A percentile compares a stretch with the other conserved stretches of the same genome.
phyloP scores from a whole-genome alignment of 2,329 filamentous ascomycete species.

The Diaporthe vaccinii region DNA sequence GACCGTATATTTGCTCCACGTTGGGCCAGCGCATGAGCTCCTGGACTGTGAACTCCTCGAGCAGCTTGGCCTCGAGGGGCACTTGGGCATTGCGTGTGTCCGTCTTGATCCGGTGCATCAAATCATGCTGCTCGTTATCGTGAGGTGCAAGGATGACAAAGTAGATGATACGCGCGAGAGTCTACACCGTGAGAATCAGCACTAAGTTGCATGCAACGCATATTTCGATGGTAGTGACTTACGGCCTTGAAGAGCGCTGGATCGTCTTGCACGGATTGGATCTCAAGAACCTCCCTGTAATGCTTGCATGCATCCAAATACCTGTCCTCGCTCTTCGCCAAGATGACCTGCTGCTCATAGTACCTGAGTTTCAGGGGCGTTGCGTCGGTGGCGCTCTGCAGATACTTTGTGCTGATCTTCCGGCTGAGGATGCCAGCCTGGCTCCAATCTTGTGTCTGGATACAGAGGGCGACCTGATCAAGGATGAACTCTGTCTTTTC shows the following conservation, averaged over 20 bases:
- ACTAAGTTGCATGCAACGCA: not conserved
- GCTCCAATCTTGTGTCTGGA: slow-evolving; percentile 95
- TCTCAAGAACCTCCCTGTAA: slow-evolving; percentile 96
- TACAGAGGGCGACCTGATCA: slow-evolving; percentile 93
- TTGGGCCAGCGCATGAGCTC: slow-evolving; percentile 99
- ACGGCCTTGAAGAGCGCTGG: slow-evolving; percentile 59
- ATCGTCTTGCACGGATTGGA: slow-evolving; percentile 93
- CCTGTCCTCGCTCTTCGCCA: slow-evolving; percentile 97
- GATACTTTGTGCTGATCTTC: slow-evolving; percentile 97
- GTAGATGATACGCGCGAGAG: slow-evolving; percentile 95
- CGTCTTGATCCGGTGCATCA: slow-evolving; percentile 91
- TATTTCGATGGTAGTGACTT: not conserved
- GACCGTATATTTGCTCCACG: slow-evolving; percentile 88
- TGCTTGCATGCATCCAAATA: slow-evolving; percentile 98
- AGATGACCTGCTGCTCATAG: slow-evolving; percentile 96
- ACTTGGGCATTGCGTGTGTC: slow-evolving; percentile 86
- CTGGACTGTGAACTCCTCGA: slow-evolving; percentile 94
- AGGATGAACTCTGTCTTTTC: slow-evolving; percentile 99
- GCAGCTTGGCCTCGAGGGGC: slow-evolving; percentile 83
- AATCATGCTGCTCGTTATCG: slow-evolving; percentile 98
- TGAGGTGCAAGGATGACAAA: slow-evolving; percentile 96
- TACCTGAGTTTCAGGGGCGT: slow-evolving; percentile 95
- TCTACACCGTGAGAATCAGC: slow-evolving; percentile 60
- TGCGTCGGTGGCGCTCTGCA: slow-evolving; percentile 90
- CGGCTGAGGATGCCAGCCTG: slow-evolving; percentile 93